Percentiles rank a stretch among this genome's conserved stretches.
Evolutionary conservation across 306 rosid genomes (phyloP).

Genomic region (Pyrus communis): DNA sequence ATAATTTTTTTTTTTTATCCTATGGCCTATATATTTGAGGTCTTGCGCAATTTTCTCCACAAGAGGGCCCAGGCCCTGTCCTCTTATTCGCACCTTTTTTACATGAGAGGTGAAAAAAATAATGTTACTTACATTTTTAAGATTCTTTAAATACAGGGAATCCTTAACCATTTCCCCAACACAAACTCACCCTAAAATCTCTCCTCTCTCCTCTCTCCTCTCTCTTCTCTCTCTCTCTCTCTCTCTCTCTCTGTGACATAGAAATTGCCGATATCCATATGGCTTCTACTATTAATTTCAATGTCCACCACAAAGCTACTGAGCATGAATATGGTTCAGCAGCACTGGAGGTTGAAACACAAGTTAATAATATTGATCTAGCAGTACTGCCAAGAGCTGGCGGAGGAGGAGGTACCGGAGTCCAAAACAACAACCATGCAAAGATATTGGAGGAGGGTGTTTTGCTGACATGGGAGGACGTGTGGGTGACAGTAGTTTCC

Average conservation of each 20-base stretch:
- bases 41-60: too few species aligned
- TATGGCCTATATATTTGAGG: too few species aligned
- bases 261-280: background rate
- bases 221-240: too few species aligned
- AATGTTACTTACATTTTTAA: background rate
- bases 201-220: too few species aligned
- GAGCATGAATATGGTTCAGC: background rate
- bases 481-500: constrained; percentile 35
- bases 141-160: background rate
- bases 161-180: background rate
- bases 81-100: background rate
- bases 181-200: too few species aligned
- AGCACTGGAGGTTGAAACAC: background rate
- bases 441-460: constrained; percentile 13
- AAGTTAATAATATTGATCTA: background rate
- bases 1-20: too few species aligned
- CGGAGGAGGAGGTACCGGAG: background rate
- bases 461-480: constrained; percentile 47
- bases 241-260: background rate
- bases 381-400: background rate
- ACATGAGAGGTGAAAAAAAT: background rate
- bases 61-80: too few species aligned
- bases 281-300: background rate
- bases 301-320: background rate
- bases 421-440: background rate